A percentile compares a stretch with the other conserved stretches of the same genome.
These are phyloP conservation scores for Cryphonectria nitschkei DNA, from an alignment of 2,329 filamentous ascomycete species.

Conservation along the genomic window DNA sequence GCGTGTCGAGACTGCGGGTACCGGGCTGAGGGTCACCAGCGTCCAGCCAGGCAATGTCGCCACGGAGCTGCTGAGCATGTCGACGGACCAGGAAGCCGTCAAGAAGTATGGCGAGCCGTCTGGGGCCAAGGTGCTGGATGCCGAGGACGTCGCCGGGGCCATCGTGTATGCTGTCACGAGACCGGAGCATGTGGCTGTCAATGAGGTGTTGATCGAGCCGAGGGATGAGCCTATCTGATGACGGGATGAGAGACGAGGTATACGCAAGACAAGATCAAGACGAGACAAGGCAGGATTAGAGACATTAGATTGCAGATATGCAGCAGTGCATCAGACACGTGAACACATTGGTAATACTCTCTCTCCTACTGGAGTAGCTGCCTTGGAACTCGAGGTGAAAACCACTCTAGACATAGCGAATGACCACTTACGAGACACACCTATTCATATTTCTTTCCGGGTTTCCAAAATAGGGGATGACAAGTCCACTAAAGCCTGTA, in stretches of 20 bases:
- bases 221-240: constrained; percentile 71
- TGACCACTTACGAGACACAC: too few species aligned
- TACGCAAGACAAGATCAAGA: not conserved
- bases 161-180: constrained; percentile 77
- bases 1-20: constrained; percentile 75
- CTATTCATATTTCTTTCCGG: too few species aligned
- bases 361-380: not conserved
- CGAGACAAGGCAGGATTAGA: not conserved
- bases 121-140: constrained; percentile 74
- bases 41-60: constrained; percentile 79
- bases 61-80: constrained; percentile 75
- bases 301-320: not conserved
- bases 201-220: constrained; percentile 80
- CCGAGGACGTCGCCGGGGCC: constrained; percentile 71
- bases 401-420: too few species aligned
- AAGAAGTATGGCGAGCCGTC: constrained; percentile 78
- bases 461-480: too few species aligned
- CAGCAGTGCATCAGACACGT: not conserved
- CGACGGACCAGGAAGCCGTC: constrained; percentile 74
- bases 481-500: too few species aligned
- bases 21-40: constrained; percentile 72
- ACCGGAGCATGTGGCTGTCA: constrained; percentile 76
- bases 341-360: not conserved
- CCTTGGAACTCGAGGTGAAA: too few species aligned
- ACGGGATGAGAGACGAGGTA: not conserved